Evolutionary conservation across 2,329 filamentous ascomycete species (phyloP).

Genomic region (Pseudogymnoascus sp.): DNA sequence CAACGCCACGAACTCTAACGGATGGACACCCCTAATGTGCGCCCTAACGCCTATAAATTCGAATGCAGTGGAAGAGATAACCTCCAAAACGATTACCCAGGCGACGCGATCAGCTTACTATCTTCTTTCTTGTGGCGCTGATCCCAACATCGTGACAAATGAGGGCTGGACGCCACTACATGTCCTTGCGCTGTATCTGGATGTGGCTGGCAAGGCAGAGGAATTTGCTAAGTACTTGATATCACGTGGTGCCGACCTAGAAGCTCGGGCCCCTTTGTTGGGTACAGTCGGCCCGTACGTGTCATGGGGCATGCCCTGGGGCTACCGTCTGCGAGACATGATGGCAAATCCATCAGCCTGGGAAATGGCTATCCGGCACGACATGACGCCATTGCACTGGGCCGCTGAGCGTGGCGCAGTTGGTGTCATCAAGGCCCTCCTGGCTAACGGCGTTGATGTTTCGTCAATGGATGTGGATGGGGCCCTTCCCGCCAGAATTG

Average conservation of each 20-base stretch:
- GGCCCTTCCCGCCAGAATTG: no score
- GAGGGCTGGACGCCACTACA: neutral
- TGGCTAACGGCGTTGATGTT: neutral
- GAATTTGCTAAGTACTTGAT: neutral
- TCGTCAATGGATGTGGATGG: no score
- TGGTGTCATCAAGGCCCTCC: neutral
- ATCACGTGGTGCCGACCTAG: neutral
- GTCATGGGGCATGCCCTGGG: neutral
- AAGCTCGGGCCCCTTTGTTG: neutral
- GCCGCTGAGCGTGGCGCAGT: conserved; percentile 2
- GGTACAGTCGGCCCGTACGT: no score
- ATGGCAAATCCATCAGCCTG: neutral
- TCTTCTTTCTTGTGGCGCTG: neutral
- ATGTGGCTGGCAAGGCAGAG: neutral
- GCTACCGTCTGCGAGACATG: neutral
- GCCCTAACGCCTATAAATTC: neutral
- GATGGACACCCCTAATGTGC: neutral
- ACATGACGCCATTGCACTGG: conserved; percentile 7
- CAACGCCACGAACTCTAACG: neutral
- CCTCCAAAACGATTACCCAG: no score
- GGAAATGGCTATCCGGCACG: neutral
- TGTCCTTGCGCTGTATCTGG: neutral
- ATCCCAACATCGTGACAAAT: neutral
- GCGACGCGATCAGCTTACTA: neutral
- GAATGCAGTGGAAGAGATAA: no score